A percentile compares a stretch with the other conserved stretches of the same genome.
These are phyloP conservation scores for Hemileia vastatrix DNA, from an alignment of 1,284 basidiomycete species.

Conservation along the genomic window DNA sequence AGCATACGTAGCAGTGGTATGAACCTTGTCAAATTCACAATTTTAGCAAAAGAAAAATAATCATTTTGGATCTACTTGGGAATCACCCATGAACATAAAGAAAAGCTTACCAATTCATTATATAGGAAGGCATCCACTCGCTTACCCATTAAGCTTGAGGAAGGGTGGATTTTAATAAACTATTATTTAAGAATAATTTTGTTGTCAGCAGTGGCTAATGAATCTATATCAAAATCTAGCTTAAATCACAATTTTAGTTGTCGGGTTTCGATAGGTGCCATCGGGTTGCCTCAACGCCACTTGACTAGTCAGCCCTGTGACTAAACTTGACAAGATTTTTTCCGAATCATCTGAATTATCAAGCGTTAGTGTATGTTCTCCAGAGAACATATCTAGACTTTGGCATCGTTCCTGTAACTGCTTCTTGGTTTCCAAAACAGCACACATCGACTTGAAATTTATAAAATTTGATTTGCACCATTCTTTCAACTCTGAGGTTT, in stretches of 20 bases:
- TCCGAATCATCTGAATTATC: constrained; percentile 33
- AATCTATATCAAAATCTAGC: constrained; percentile 1
- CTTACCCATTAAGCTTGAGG: constrained; percentile 65
- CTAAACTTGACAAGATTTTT: constrained; percentile 45
- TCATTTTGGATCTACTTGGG: constrained; percentile 10
- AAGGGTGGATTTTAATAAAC: constrained; percentile 79
- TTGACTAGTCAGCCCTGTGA: constrained; percentile 67
- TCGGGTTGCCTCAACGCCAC: constrained; percentile 72
- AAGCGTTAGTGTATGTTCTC: not conserved
- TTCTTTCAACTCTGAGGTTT: constrained; percentile 43
- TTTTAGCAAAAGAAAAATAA: not conserved
- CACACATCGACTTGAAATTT: constrained; percentile 28
- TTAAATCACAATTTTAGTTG: not conserved
- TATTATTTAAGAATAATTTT: constrained; percentile 38
- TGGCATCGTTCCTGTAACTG: constrained; percentile 36
- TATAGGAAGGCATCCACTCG: constrained; percentile 76
- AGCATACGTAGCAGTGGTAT: constrained; percentile 17
- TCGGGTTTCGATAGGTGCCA: constrained; percentile 60
- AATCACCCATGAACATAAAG: too few relatives aligned
- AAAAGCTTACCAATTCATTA: constrained; percentile 66
- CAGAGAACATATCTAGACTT: constrained; percentile 23
- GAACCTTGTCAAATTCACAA: not conserved
- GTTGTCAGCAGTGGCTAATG: not conserved
- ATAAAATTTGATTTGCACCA: constrained; percentile 73
- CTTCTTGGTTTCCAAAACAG: constrained; percentile 33